Evolutionary conservation across 768 basidiomycete species (phyloP), one percentile per base, ranked within the genome.

Genomic region (Auricularia sp.): DNA sequence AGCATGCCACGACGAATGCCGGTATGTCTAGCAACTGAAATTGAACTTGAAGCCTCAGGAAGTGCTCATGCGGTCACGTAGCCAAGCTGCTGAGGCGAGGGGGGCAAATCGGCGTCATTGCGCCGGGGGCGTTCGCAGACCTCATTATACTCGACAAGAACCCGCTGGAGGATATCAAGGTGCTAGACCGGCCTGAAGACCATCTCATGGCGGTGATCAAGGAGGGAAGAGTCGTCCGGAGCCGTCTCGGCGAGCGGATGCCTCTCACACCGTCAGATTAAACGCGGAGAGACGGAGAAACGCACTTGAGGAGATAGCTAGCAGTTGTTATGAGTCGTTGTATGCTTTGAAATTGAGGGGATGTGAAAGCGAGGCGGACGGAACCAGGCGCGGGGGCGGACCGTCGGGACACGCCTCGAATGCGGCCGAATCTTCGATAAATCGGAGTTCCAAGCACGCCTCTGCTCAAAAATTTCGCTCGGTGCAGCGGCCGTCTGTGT

Each of bases 1-100:
- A 71, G n/a, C 80, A 81, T 47, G 79, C 79, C 0, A 80, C 78
- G 0, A 74, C 72, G 33, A 80, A 80, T 65, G 73, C 77, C 14
- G 72, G 73, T 74, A 14, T 11, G 72, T 64, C 3, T 29, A 29
- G 29, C 11, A 21, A 29, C 8, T 44, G 42, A 1, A 43, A 35
- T n/a, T 29, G 23, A 18, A 34, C 4, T 1, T 36, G 2, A 8
- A 10, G 12, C 29, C 29, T 29, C 29, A 29, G 29, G 29, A 29
- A 1, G n/a, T 18, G 53, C 18, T n/a, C 11, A 54, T 10, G 53
- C 56, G 1, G 10, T 14, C 3, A 12, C 33, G 23, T 5, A 71
- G 74, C 76, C 66, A 76, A 75, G 64, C 73, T 75, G 70, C 73
- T 80, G 54, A 70, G 74, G 5, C 68, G 74, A 39, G 71, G 72